These are phyloP conservation scores for Mycena rebaudengoi DNA, from an alignment of 768 basidiomycete species.

Conservation along the genomic window DNA sequence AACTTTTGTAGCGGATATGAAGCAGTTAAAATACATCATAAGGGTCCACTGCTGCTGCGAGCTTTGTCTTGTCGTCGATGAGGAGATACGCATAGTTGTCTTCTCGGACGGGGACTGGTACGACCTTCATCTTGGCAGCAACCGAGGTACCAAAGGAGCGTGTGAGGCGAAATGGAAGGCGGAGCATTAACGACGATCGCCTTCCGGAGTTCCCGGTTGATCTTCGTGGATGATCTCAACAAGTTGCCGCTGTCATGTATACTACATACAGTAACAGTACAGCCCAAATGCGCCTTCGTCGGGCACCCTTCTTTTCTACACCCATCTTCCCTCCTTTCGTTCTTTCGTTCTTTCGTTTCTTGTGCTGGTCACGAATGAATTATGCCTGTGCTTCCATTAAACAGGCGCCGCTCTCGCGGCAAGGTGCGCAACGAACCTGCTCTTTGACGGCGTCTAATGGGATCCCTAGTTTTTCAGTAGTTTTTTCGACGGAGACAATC, in stretches of 20 bases:
- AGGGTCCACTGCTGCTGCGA: slow-evolving; percentile 83
- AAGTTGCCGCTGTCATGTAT: too few relatives aligned
- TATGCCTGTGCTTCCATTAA: slow-evolving; percentile 8
- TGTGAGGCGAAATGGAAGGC: slow-evolving; percentile 13
- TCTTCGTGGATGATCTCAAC: too few relatives aligned
- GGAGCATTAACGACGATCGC: background rate
- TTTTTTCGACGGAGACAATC: too few relatives aligned
- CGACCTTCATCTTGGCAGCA: slow-evolving; percentile 66
- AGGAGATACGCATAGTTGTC: slow-evolving; percentile 91
- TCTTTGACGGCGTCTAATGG: too few relatives aligned
- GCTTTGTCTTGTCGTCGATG: slow-evolving; percentile 70
- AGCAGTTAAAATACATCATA: slow-evolving; percentile 74
- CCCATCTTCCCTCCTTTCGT: slow-evolving; percentile 6
- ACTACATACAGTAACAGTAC: background rate
- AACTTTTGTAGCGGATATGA: slow-evolving; percentile 68
- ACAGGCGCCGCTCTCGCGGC: background rate
- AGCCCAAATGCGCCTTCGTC: background rate
- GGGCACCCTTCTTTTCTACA: background rate
- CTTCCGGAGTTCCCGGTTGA: too few relatives aligned
- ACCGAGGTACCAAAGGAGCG: slow-evolving; percentile 30
- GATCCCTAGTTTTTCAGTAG: too few relatives aligned
- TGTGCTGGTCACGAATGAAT: slow-evolving; percentile 29
- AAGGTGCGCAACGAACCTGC: too few relatives aligned
- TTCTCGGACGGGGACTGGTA: slow-evolving; percentile 79
- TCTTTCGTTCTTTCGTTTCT: background rate